Conservation (phyloP, 2,329 filamentous ascomycete genomes). For the Penicillium sp. region DNA sequence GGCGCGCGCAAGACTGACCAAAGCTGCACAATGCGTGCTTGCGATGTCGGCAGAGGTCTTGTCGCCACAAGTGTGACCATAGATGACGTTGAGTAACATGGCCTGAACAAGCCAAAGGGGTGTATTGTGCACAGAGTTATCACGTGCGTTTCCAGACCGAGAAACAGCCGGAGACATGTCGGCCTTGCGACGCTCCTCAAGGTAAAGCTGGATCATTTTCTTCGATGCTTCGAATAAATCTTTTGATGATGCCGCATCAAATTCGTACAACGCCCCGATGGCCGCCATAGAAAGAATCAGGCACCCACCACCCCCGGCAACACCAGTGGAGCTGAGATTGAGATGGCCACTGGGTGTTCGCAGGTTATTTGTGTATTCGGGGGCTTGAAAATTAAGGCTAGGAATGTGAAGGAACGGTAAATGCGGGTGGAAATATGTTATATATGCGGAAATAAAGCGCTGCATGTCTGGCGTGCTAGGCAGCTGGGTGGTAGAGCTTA, state of each 20-base stretch:
- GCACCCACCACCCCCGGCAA: slow-evolving; percentile 81
- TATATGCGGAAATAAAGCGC: slow-evolving; percentile 86
- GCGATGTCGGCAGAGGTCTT: slow-evolving; percentile 90
- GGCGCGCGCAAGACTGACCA: slow-evolving; percentile 88
- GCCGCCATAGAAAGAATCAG: slow-evolving; percentile 86
- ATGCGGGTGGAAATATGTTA: slow-evolving; percentile 92
- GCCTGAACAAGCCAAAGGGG: slow-evolving; percentile 95
- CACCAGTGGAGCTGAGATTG: slow-evolving; percentile 58
- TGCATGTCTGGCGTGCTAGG: slow-evolving; percentile 86
- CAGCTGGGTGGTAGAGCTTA: slow-evolving; percentile 58
- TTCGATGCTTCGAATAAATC: slow-evolving; percentile 92
- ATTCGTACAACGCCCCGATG: slow-evolving; percentile 85
- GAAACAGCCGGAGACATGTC: slow-evolving; percentile 70
- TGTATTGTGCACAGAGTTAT: slow-evolving; percentile 72
- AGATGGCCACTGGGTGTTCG: slow-evolving; percentile 60
- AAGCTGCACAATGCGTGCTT: slow-evolving; percentile 85
- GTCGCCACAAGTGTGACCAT: slow-evolving; percentile 92
- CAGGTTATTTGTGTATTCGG: slow-evolving; percentile 65
- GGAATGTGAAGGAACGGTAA: slow-evolving; percentile 92
- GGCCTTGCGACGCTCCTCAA: slow-evolving; percentile 87
- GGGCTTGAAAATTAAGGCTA: slow-evolving; percentile 86
- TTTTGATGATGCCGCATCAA: slow-evolving; percentile 77
- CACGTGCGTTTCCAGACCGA: slow-evolving; percentile 57
- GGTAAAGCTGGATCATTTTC: slow-evolving; percentile 90
- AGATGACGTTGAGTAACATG: slow-evolving; percentile 95